These are phyloP conservation scores for Saccharomycopsis sp. DNA, from an alignment of 805 yeast species.

Conservation along the genomic window DNA sequence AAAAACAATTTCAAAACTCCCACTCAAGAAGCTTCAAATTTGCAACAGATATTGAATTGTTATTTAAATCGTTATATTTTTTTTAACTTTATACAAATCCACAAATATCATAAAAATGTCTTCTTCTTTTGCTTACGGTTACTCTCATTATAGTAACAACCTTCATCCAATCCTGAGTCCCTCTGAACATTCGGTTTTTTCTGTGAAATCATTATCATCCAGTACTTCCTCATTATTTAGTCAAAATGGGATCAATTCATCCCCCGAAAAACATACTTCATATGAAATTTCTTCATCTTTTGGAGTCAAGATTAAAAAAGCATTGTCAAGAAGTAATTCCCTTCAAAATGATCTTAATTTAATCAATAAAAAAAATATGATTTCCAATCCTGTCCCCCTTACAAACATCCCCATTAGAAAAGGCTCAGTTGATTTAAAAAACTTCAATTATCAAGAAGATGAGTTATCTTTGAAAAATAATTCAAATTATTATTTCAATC, in stretches of 20 bases:
- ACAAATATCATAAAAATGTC: too few relatives aligned
- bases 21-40: too few relatives aligned
- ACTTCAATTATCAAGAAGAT: background rate
- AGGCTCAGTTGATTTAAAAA: conserved; percentile 15
- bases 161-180: conserved; percentile 15
- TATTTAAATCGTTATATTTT: too few relatives aligned
- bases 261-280: background rate
- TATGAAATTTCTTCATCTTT: conserved; percentile 1
- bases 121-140: too few relatives aligned
- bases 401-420: conserved; percentile 14
- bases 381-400: conserved; percentile 18
- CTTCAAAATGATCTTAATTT: background rate
- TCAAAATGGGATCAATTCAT: too few relatives aligned
- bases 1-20: too few relatives aligned
- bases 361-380: conserved; percentile 1
- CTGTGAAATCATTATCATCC: conserved; percentile 14
- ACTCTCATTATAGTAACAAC: too few relatives aligned
- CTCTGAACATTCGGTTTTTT: conserved; percentile 16
- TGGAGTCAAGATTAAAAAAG: conserved; percentile 15
- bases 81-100: too few relatives aligned
- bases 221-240: too few relatives aligned
- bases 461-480: conserved; percentile 7
- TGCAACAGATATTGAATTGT: too few relatives aligned
- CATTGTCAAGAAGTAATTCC: conserved; percentile 15
- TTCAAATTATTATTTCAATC: conserved; percentile 14